phyloP scores from a whole-genome alignment of 2,329 filamentous ascomycete species.

The Fusarium anguioides region DNA sequence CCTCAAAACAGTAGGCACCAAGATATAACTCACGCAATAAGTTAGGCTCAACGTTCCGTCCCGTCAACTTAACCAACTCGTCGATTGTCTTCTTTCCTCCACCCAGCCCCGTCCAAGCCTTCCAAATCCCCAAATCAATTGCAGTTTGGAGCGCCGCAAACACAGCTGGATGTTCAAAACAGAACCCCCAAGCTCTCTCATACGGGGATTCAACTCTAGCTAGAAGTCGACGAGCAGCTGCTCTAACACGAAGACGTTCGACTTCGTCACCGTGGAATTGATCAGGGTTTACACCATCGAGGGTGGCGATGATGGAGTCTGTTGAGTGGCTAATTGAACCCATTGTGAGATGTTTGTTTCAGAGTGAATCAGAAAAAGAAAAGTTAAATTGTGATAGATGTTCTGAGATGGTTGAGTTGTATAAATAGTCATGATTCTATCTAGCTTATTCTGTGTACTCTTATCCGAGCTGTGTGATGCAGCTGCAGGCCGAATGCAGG shows the following conservation, averaged over 20 bases:
- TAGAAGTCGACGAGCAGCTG: conserved; percentile 13
- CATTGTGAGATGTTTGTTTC: not conserved
- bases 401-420: not conserved
- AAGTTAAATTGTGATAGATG: not conserved
- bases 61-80: conserved; percentile 15
- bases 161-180: conserved; percentile 33
- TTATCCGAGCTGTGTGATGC: too few species aligned
- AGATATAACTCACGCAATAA: conserved; percentile 21
- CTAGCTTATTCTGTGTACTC: accelerated
- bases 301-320: conserved; percentile 3
- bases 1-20: too few species aligned
- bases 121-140: conserved; percentile 30
- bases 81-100: conserved; percentile 26
- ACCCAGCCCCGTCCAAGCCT: conserved; percentile 10
- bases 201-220: conserved; percentile 27
- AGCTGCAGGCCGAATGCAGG: too few species aligned
- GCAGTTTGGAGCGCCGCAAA: conserved; percentile 27
- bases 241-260: conserved; percentile 34
- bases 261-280: conserved; percentile 23
- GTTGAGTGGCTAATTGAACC: not conserved
- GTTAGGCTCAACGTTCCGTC: conserved; percentile 15
- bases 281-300: conserved; percentile 6
- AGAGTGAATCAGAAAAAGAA: not conserved
- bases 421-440: not conserved
- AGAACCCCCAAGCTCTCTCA: conserved; percentile 33